phyloP scores from a whole-genome alignment of 768 basidiomycete genomes.

The Sutorius australiensis region DNA sequence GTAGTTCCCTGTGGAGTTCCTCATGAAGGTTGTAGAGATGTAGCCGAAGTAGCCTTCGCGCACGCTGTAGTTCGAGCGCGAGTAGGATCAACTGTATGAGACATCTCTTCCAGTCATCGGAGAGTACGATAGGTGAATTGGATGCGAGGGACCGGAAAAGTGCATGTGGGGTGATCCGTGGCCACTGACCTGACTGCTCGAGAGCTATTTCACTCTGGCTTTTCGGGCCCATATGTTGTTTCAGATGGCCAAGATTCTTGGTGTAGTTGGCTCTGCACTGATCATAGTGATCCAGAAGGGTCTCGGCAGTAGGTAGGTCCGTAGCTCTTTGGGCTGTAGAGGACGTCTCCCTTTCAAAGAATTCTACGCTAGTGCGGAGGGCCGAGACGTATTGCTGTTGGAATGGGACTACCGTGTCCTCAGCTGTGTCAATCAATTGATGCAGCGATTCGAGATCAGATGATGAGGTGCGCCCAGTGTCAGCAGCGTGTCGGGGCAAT shows the following conservation, averaged over 20 bases:
- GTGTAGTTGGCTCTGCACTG: slow-evolving; percentile 6
- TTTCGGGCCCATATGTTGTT: slow-evolving; percentile 10
- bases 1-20: slow-evolving; percentile 29
- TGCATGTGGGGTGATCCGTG: slow-evolving; percentile 29
- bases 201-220: slow-evolving; percentile 18
- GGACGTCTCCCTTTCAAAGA: slow-evolving; percentile 4
- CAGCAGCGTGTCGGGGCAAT: background rate
- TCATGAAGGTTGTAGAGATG: slow-evolving; percentile 20
- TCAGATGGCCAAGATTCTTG: background rate
- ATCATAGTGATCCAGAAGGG: slow-evolving; percentile 9
- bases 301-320: background rate
- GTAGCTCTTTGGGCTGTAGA: background rate
- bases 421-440: slow-evolving; percentile 2
- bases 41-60: slow-evolving; percentile 34
- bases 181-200: slow-evolving; percentile 34
- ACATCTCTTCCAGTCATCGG: slow-evolving; percentile 29
- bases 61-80: slow-evolving; percentile 35
- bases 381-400: slow-evolving; percentile 10
- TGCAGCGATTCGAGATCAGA: background rate
- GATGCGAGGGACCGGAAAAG: slow-evolving; percentile 33
- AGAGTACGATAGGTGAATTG: slow-evolving; percentile 12
- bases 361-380: slow-evolving; percentile 7
- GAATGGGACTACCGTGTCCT: slow-evolving; percentile 9
- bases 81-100: slow-evolving; percentile 30
- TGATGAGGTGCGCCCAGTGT: background rate